phyloP scores from a whole-genome alignment of 345 rosid species.

The Salix purpurea region DNA sequence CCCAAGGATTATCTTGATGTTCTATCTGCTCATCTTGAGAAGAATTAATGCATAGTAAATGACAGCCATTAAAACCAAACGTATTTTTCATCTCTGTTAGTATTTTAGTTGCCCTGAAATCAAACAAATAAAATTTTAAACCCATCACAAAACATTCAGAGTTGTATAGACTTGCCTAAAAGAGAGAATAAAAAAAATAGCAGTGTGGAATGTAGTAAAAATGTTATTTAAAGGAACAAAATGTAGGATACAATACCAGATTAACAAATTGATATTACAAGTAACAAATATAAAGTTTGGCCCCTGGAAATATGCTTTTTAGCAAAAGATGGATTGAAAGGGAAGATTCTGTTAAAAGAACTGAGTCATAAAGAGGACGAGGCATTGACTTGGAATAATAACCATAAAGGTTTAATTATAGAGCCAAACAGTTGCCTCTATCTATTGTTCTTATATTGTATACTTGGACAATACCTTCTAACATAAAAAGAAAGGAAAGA shows the following conservation, averaged over 20 bases:
- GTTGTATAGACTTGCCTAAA: background rate
- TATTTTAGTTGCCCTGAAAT: conserved; percentile 72
- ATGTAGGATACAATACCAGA: background rate
- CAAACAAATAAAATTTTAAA: conserved; percentile 21
- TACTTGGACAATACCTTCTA: background rate
- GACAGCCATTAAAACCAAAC: conserved; percentile 72
- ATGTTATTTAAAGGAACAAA: background rate
- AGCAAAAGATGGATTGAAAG: background rate
- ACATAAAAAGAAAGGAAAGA: conserved; percentile 17
- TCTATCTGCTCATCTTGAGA: conserved; percentile 62
- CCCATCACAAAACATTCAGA: conserved; percentile 12
- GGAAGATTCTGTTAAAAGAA: background rate
- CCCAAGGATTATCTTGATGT: conserved; percentile 70
- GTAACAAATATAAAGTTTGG: background rate
- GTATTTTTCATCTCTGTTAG: conserved; percentile 82
- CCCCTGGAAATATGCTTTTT: background rate
- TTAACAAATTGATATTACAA: background rate
- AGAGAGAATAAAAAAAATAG: background rate
- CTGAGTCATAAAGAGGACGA: background rate
- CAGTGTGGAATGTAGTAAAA: background rate
- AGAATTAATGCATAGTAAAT: conserved; percentile 85
- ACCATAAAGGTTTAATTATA: background rate
- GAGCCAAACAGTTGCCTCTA: background rate
- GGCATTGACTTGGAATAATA: background rate
- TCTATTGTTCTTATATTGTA: background rate